Evolutionary conservation across 768 basidiomycete species (phyloP).

Genomic region (Pisolithus orientalis): DNA sequence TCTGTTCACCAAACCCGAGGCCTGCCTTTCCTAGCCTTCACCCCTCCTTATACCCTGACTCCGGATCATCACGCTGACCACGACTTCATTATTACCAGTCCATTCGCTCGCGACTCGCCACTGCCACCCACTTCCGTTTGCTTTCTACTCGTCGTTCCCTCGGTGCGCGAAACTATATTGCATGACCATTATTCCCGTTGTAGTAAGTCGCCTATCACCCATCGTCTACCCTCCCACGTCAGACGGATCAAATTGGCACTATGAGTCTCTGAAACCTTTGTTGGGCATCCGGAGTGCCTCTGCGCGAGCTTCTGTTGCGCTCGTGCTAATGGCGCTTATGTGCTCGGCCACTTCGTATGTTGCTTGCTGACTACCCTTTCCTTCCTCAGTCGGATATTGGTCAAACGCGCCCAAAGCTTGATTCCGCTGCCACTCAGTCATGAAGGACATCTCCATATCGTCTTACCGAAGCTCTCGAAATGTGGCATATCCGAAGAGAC

Average conservation of each 20-base stretch:
- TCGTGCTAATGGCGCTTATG: not conserved
- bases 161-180: constrained; percentile 39
- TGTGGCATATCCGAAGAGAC: constrained; percentile 75
- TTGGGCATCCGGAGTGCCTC: not conserved
- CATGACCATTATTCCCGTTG: constrained; percentile 33
- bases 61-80: constrained; percentile 35
- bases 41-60: constrained; percentile 16
- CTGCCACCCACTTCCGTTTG: constrained; percentile 29
- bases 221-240: no score
- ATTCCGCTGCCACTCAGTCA: constrained; percentile 38
- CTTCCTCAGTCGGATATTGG: constrained; percentile 36
- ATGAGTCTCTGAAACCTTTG: no score
- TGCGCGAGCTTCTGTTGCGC: not conserved
- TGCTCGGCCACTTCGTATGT: not conserved
- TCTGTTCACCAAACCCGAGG: constrained; percentile 19
- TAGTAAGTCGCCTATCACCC: not conserved
- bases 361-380: constrained; percentile 15
- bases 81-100: constrained; percentile 26
- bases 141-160: constrained; percentile 18
- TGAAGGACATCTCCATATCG: constrained; percentile 71
- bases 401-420: constrained; percentile 37
- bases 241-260: no score
- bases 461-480: constrained; percentile 57
- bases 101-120: constrained; percentile 23
- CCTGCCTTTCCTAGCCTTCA: constrained; percentile 15